Evolutionary conservation across 1,284 basidiomycete species (phyloP).

Genomic region (Entoloma clypeatum): DNA sequence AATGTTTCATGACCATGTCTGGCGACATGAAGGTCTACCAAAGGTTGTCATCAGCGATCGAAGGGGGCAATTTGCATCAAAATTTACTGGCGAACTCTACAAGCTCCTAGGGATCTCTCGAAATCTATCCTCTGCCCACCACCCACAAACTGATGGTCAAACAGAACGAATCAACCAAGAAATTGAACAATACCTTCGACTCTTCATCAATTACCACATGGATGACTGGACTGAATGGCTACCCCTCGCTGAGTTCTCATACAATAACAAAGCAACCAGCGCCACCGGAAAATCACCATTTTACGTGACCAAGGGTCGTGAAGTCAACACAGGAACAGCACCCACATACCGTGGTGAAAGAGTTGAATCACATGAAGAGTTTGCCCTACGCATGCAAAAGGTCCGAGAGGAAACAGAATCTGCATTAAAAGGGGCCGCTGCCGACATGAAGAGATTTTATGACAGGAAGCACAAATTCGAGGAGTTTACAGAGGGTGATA

Average conservation of each 20-base stretch:
- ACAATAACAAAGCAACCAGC: conserved; percentile 23
- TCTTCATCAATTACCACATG: conserved; percentile 32
- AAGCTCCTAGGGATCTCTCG: conserved; percentile 22
- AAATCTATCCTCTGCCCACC: conserved; percentile 29
- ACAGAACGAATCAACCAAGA: conserved; percentile 35
- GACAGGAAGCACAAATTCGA: too few relatives aligned
- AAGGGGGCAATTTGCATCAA: conserved; percentile 31
- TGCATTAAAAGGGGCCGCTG: too few relatives aligned
- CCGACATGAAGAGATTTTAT: too few relatives aligned
- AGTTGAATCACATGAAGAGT: too few relatives aligned
- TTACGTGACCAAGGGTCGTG: conserved; percentile 3
- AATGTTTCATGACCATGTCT: conserved; percentile 19
- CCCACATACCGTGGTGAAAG: too few relatives aligned
- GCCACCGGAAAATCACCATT: conserved; percentile 3
- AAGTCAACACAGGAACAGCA: conserved; percentile 1
- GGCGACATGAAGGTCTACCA: conserved; percentile 14
- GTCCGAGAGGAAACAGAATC: too few relatives aligned
- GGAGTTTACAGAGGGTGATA: too few relatives aligned
- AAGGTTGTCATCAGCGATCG: conserved; percentile 26
- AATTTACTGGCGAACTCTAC: conserved; percentile 27
- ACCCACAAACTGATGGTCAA: conserved; percentile 27
- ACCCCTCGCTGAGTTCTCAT: conserved; percentile 29
- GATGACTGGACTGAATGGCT: conserved; percentile 33
- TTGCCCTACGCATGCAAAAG: too few relatives aligned
- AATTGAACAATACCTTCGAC: conserved; percentile 29